A percentile compares a stretch with the other conserved stretches of the same genome.
Evolutionary conservation across 805 yeast genomes (phyloP).

Genomic region (Sporopachydermia quercuum): DNA sequence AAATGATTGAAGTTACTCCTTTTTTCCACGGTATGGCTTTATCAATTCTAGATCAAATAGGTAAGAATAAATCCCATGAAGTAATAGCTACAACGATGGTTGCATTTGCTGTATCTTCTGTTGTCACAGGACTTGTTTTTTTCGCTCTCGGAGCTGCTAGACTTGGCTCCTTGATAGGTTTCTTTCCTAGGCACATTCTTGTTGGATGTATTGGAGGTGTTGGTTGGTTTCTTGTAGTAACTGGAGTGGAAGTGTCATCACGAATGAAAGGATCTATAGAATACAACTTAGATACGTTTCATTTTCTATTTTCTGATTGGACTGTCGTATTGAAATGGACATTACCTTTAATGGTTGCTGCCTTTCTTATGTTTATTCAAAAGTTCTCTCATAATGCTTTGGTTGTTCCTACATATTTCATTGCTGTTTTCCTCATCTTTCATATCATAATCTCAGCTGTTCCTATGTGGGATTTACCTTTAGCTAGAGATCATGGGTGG

Average conservation of each 20-base stretch:
- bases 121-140: slow-evolving; percentile 79
- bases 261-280: slow-evolving; percentile 59
- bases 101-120: slow-evolving; percentile 68
- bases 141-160: slow-evolving; percentile 60
- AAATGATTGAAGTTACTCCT: slow-evolving; percentile 98
- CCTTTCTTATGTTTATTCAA: slow-evolving; percentile 44
- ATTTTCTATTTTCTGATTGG: slow-evolving; percentile 24
- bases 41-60: slow-evolving; percentile 43
- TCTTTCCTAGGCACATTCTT: slow-evolving; percentile 89
- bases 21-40: slow-evolving; percentile 93
- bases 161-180: slow-evolving; percentile 80
- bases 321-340: slow-evolving; percentile 47
- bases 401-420: slow-evolving; percentile 70
- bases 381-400: slow-evolving; percentile 49
- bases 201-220: slow-evolving; percentile 99
- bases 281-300: slow-evolving; percentile 44
- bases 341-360: slow-evolving; percentile 52
- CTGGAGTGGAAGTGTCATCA: slow-evolving; percentile 87
- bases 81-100: slow-evolving; percentile 77
- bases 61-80: slow-evolving; percentile 31
- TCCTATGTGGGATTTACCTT: slow-evolving; percentile 48
- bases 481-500: slow-evolving; percentile 70
- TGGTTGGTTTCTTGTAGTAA: slow-evolving; percentile 78
- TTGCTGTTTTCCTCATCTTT: slow-evolving; percentile 50
- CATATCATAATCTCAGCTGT: slow-evolving; percentile 52